A percentile compares a stretch with the other conserved stretches of the same genome.
Evolutionary conservation across 129 eudicot genomes (phyloP).

Genomic region (Helianthus tuberosus): DNA sequence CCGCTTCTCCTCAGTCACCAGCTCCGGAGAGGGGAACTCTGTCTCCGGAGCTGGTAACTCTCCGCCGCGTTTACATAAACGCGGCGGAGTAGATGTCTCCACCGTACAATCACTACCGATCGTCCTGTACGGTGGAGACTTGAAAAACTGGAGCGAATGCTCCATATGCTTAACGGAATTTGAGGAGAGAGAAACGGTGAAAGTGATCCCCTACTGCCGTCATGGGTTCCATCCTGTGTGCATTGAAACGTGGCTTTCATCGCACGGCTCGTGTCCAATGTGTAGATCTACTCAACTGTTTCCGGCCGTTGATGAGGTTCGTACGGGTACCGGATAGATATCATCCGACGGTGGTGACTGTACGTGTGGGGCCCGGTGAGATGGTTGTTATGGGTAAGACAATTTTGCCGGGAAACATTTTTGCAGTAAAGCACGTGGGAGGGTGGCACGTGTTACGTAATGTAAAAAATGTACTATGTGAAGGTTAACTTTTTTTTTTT

Average conservation of each 20-base stretch:
- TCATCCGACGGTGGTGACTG: slow-evolving; percentile 23
- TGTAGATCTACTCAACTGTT: slow-evolving; percentile 61
- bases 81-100: slow-evolving; percentile 38
- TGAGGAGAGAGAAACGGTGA: slow-evolving; percentile 60
- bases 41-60: slow-evolving; percentile 9
- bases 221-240: slow-evolving; percentile 72
- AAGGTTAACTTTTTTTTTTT: neutral
- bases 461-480: neutral
- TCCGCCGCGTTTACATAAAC: slow-evolving; percentile 3
- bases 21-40: slow-evolving; percentile 16
- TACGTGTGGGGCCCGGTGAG: slow-evolving; percentile 35
- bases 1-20: slow-evolving; percentile 43
- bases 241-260: slow-evolving; percentile 76
- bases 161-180: slow-evolving; percentile 68
- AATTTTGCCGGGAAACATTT: slow-evolving; percentile 38
- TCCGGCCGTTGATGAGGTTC: slow-evolving; percentile 27
- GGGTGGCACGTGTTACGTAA: slow-evolving; percentile 34
- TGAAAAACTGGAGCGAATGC: slow-evolving; percentile 50
- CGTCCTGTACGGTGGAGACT: slow-evolving; percentile 36
- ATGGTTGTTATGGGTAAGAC: slow-evolving; percentile 28
- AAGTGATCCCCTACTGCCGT: slow-evolving; percentile 60
- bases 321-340: slow-evolving; percentile 11
- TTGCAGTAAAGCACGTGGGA: slow-evolving; percentile 30
- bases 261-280: slow-evolving; percentile 67
- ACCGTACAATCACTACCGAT: slow-evolving; percentile 44